Base-by-base conservation (phyloP, 1,284 basidiomycete species). In the Crucibulum cyathiforme region DNA sequence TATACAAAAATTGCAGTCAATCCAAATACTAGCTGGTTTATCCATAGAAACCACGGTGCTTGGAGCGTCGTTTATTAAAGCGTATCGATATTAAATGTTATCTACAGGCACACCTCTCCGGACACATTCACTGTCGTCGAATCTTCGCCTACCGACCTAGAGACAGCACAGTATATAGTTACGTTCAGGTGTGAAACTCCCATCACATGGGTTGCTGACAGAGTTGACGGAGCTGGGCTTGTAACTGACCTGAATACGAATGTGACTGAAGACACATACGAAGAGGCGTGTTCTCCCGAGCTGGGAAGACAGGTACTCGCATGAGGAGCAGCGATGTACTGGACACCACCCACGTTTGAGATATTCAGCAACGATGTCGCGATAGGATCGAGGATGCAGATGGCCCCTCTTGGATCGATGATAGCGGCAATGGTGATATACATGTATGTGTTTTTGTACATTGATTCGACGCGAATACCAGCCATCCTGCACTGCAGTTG, bases 11-110 rank as follows among this genome's bases (percentile, higher is more conserved):
- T 48, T 48, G 10, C 24, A 7, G 46, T 48, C 46, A 15, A 48
- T 3, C 13, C 24, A 35, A 36, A 50, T 51, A 56, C 38, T 19
- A 46, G 55, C 7, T 56, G 55, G 55, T 56, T 56, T 37, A 46
- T 56, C 36, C 55, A 56, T 19, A 48, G 48, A 6, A 51, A 36
- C 36, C 34, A 17, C 24, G 55, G 55, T 13, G 48, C 55, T n/a
- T 56, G 45, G 35, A 56, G 53, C 36, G 47, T 56, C 19, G 55
- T 53, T 15, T 56, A 52, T 51, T 56, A 48, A 24, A 51, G 34
- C 36, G 34, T 56, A 7, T 31, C 55, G 6, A 48, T 36, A 17
- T 48, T 56, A 7, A 36, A 56, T 19, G 55, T 56, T 12, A 15
- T 12, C 17, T 56, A 56, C 5, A 17, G 12, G n/a, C n/a, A 19